These are phyloP conservation scores for Ceratobasidium sp. DNA, from an alignment of 1,284 basidiomycete species.

Conservation along the genomic window DNA sequence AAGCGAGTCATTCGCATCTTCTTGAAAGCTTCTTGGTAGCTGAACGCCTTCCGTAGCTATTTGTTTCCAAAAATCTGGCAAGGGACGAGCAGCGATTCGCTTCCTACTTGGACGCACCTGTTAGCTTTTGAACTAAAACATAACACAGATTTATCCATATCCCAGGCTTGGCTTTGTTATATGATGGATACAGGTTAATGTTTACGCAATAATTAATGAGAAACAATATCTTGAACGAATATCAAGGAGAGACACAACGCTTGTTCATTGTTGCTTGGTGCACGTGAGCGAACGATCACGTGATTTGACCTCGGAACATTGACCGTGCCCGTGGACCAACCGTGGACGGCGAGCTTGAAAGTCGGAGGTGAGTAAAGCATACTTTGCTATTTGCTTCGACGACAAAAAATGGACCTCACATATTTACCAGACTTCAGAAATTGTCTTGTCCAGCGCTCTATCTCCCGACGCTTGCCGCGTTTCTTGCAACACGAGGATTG, in stretches of 20 bases:
- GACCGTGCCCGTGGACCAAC: conserved; percentile 40
- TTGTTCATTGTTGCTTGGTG: neutral
- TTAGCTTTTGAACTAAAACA: no score
- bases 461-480: conserved; percentile 6
- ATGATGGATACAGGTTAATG: neutral
- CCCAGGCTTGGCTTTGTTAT: no score
- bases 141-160: no score
- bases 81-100: neutral
- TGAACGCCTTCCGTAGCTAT: neutral
- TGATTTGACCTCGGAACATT: conserved; percentile 38
- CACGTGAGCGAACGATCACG: neutral
- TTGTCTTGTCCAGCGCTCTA: neutral
- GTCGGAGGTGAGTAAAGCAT: conserved; percentile 11
- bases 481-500: neutral
- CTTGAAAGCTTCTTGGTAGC: no score
- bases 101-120: neutral
- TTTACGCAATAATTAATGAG: neutral
- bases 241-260: neutral
- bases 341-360: conserved; percentile 39
- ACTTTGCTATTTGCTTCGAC: conserved; percentile 3
- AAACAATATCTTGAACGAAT: neutral
- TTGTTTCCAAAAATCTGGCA: neutral
- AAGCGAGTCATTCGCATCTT: neutral
- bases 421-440: neutral
- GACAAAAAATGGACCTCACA: conserved; percentile 12